A percentile compares a stretch with the other conserved stretches of the same genome.
phyloP scores from a whole-genome alignment of 805 yeast species.

The Cyberlindnera japonica region DNA sequence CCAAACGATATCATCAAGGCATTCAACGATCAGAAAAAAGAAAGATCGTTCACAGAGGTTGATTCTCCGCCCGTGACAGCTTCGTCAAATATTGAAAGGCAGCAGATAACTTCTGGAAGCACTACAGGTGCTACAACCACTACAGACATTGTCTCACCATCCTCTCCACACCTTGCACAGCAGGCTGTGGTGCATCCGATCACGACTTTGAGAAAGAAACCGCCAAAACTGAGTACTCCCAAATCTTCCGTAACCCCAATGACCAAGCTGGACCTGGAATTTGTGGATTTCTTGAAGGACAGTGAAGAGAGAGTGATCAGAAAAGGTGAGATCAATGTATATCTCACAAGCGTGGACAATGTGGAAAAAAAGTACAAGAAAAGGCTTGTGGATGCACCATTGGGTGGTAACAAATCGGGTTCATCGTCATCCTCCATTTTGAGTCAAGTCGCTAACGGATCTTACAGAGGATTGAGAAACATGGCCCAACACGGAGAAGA shows the following conservation, averaged over 20 bases:
- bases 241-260: slow-evolving; percentile 38
- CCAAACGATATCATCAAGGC: slow-evolving; percentile 27
- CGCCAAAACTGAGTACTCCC: slow-evolving; percentile 1
- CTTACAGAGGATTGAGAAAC: slow-evolving; percentile 38
- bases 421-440: slow-evolving; percentile 35
- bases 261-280: slow-evolving; percentile 52
- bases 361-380: slow-evolving; percentile 60
- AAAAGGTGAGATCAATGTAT: slow-evolving; percentile 50
- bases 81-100: slow-evolving; percentile 9
- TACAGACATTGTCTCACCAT: background rate
- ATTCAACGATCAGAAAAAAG: slow-evolving; percentile 14
- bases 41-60: background rate
- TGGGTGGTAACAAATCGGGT: slow-evolving; percentile 38
- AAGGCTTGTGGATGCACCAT: slow-evolving; percentile 53
- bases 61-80: slow-evolving; percentile 11
- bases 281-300: slow-evolving; percentile 51
- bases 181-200: too few species aligned
- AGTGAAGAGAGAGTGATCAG: slow-evolving; percentile 58
- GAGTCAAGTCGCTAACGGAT: slow-evolving; percentile 43
- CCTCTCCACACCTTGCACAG: slow-evolving; percentile 3
- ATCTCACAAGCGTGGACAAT: slow-evolving; percentile 40
- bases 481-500: slow-evolving; percentile 30
- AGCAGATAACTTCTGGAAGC: slow-evolving; percentile 7
- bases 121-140: slow-evolving; percentile 5
- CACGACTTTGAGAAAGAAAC: slow-evolving; percentile 13